phyloP scores from a whole-genome alignment of 129 eudicot species.

The Oenanthe sinensis region DNA sequence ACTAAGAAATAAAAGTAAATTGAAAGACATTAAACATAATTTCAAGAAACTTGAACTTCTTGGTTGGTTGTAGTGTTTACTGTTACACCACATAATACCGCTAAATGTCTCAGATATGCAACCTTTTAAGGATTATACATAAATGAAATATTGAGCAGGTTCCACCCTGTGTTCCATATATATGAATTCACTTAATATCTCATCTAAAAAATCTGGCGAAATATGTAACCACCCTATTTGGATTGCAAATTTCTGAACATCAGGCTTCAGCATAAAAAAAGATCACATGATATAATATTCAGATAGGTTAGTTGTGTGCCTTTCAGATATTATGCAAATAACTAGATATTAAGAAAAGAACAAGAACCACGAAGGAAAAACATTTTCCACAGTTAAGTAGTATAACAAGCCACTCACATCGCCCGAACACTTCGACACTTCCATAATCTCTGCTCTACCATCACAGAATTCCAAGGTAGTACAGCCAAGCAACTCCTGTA shows the following conservation, averaged over 20 bases:
- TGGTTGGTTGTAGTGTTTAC: neutral
- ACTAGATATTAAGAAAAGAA: neutral
- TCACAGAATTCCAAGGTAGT: conserved; percentile 67
- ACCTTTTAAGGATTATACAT: neutral
- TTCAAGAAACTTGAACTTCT: neutral
- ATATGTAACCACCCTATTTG: neutral
- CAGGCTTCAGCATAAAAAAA: neutral
- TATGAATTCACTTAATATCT: neutral
- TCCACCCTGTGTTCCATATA: too few relatives aligned
- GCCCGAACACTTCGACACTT: conserved; percentile 79
- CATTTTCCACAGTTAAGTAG: neutral
- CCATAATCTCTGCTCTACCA: conserved; percentile 76
- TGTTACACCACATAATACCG: neutral
- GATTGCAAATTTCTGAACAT: neutral
- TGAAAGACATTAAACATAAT: neutral
- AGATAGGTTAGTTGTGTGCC: neutral
- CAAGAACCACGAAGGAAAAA: neutral
- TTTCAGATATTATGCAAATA: neutral
- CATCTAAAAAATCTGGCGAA: neutral
- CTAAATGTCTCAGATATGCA: neutral
- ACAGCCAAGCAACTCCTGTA: conserved; percentile 71
- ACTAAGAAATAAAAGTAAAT: neutral
- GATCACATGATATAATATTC: neutral
- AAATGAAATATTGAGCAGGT: too few relatives aligned
- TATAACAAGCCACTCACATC: conserved; percentile 57